Evolutionary conservation across 163 green algal species (phyloP).

Genomic region (Prototheca stagnorum): DNA sequence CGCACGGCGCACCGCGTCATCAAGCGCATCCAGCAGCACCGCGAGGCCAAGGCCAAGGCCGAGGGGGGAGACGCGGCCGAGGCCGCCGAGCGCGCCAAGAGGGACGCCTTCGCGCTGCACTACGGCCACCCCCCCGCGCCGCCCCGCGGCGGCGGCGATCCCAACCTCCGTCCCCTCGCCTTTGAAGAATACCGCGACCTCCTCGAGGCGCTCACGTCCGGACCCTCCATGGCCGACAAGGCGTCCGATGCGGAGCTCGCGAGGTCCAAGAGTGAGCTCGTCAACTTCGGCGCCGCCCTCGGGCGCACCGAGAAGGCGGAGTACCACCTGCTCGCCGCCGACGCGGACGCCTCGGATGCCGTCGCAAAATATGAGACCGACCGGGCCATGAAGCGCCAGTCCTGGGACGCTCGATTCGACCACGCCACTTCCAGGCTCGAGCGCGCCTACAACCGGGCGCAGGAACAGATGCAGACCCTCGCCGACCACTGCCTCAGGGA

Average conservation of each 20-base stretch:
- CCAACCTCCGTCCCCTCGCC: too few species aligned
- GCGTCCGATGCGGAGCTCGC: neutral
- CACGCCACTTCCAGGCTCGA: neutral
- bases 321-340: constrained; percentile 14
- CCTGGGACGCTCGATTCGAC: neutral
- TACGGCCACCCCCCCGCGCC: too few species aligned
- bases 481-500: constrained; percentile 23
- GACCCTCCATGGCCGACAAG: neutral
- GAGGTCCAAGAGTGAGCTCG: constrained; percentile 12
- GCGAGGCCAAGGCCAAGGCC: constrained; percentile 2
- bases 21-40: constrained; percentile 8
- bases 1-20: constrained; percentile 17
- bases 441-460: too few species aligned
- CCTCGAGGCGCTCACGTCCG: constrained; percentile 11
- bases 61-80: too few species aligned
- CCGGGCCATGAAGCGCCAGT: constrained; percentile 5
- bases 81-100: too few species aligned
- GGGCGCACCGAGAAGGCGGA: constrained; percentile 7
- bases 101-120: too few species aligned
- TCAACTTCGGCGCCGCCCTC: constrained; percentile 22
- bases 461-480: constrained; percentile 9
- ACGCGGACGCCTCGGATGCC: constrained; percentile 2
- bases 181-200: constrained; percentile 19
- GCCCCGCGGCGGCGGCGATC: too few species aligned
- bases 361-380: constrained; percentile 1